Base-by-base conservation (phyloP, 208 protist species). In the Leishmania martiniquensis region DNA sequence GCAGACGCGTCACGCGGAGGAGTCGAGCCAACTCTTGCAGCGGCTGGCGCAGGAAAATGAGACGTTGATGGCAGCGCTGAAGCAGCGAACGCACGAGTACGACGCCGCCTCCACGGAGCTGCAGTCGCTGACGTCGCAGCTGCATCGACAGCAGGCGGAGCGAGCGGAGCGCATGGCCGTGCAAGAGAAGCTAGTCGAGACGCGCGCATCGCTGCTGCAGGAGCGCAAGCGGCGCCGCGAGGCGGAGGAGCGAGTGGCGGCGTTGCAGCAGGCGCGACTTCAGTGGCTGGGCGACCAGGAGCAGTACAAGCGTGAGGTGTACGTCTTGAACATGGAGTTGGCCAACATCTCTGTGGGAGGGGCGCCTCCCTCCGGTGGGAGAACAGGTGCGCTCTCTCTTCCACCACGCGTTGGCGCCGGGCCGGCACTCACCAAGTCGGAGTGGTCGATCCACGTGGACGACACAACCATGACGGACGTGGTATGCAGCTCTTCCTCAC, bases 251-350 rank as follows among this genome's bases (percentile, higher is more conserved):
- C 44, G 81, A 29, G 34, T 84, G 20, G 62, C 72, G 13, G 65
- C 75, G 37, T 20, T 80, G 51, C 70, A 54, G 22, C 69, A 73
- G 20, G 37, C 54, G 69, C 80, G 72, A 34, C 62, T 84, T 12
- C 67, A 70, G 52, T 76, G 57, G 69, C 32, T 62, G 6, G 67
- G 51, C 2, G 67, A 65, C 32, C 68, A 49, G 44, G 69, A 78
- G 69, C 32, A 59, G 1, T 67, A 72, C 47, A 60, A 70, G 60
- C n/a, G 80, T 44, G 80, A 84, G 80, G 80, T 84, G 59, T 84
- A 80, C 75, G 68, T 52, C 59, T 42, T 84, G 44, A 78, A 84
- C 62, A 79, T 84, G 80, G 80, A 84, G 62, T 63, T 78, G 39
- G 80, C 69, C 32, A 68, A 77, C 75, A 65, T 29, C 15, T 55